Evolutionary conservation across 1,284 basidiomycete genomes (phyloP).

Genomic region (Malassezia yamatoensis): DNA sequence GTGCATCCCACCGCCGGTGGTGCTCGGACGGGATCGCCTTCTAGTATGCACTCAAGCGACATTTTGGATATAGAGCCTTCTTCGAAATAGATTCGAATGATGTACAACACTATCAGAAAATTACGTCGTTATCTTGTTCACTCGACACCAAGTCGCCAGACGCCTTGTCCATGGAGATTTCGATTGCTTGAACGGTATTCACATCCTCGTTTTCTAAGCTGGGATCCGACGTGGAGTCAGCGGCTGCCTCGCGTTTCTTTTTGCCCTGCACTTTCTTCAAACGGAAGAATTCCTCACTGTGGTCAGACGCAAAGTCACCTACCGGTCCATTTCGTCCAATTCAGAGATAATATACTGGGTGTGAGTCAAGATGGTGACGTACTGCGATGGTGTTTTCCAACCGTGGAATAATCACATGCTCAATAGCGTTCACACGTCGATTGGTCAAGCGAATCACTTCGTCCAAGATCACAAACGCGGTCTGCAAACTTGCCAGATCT

Average conservation of each 20-base stretch:
- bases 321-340: constrained; percentile 43
- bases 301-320: background rate
- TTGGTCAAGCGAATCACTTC: constrained; percentile 98
- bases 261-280: constrained; percentile 43
- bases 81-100: background rate
- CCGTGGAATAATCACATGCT: constrained; percentile 90
- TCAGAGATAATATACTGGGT: constrained; percentile 40
- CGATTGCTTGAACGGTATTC: constrained; percentile 5
- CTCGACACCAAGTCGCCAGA: constrained; percentile 33
- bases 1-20: background rate
- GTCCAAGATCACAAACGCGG: constrained; percentile 95
- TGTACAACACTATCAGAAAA: constrained; percentile 27
- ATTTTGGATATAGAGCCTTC: background rate
- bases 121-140: constrained; percentile 46
- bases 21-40: background rate
- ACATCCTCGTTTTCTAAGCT: constrained; percentile 7
- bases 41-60: background rate
- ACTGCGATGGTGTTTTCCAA: constrained; percentile 87
- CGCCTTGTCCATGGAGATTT: constrained; percentile 5
- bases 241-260: constrained; percentile 25
- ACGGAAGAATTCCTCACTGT: constrained; percentile 44
- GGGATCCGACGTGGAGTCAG: constrained; percentile 12
- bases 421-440: constrained; percentile 94
- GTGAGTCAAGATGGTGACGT: constrained; percentile 1
- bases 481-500: constrained; percentile 82